Percentiles rank a stretch among this genome's conserved stretches.
These are phyloP conservation scores for Neurospora crassa DNA, from an alignment of 2,329 filamentous ascomycete species.

Conservation along the genomic window DNA sequence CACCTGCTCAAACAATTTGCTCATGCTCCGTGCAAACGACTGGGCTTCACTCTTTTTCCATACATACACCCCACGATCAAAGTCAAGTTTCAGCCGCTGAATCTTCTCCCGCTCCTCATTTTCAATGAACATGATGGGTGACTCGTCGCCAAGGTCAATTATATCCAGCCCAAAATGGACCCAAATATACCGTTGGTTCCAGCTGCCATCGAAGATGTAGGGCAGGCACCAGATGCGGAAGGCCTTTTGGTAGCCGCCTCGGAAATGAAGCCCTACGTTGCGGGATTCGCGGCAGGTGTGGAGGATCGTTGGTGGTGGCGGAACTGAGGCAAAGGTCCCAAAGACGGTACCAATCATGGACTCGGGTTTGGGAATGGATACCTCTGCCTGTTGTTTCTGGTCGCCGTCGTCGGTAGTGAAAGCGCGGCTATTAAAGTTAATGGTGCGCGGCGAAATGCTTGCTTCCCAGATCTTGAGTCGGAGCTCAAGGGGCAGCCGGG, in stretches of 20 bases:
- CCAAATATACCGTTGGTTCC: not conserved
- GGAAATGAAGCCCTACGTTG: not conserved
- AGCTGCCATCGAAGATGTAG: not conserved
- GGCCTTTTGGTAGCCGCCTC: not conserved
- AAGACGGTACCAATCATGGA: no score
- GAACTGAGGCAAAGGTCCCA: no score
- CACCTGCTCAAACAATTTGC: not conserved
- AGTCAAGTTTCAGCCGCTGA: not conserved
- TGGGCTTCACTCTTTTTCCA: no score
- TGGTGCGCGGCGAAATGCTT: not conserved
- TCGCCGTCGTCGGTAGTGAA: no score
- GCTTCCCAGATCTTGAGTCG: slow-evolving; percentile 3
- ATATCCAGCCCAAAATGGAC: not conserved
- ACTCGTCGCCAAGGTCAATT: not conserved
- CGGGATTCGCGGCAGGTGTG: slow-evolving; percentile 2
- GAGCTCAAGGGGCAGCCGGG: not conserved
- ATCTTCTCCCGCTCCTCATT: not conserved
- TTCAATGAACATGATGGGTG: no score
- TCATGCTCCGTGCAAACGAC: no score
- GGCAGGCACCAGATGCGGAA: not conserved
- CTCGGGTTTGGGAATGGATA: no score
- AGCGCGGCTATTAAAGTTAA: not conserved
- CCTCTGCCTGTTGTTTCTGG: no score
- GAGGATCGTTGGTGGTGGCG: not conserved
- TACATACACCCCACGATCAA: no score